Conservation (phyloP, 2,329 filamentous ascomycete species). For the Blastomyces silverae region DNA sequence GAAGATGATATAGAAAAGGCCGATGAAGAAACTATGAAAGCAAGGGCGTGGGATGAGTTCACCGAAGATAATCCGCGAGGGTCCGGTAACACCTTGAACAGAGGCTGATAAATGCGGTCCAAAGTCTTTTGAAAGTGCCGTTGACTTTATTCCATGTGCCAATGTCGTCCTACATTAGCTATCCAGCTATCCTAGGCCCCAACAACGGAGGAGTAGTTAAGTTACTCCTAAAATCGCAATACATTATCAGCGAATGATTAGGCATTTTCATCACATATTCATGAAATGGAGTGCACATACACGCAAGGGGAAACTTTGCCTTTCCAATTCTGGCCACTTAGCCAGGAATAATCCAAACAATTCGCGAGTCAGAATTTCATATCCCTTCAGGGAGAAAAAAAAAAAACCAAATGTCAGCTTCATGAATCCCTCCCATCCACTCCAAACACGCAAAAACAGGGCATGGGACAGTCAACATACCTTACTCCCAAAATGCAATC, state of each 20-base stretch:
- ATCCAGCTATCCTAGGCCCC: not conserved
- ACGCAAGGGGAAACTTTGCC: constrained; percentile 18
- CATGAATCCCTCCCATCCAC: not conserved
- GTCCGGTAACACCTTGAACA: constrained; percentile 46
- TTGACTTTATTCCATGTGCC: not conserved
- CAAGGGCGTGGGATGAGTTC: constrained; percentile 91
- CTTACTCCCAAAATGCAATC: constrained; percentile 32
- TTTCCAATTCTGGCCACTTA: constrained; percentile 23
- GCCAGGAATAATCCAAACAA: constrained; percentile 18
- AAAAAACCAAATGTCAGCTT: not conserved
- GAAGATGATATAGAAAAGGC: constrained; percentile 86
- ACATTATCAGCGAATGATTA: not conserved
- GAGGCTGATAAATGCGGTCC: constrained; percentile 32
- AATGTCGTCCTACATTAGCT: not conserved
- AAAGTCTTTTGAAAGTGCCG: not conserved
- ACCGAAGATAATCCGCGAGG: constrained; percentile 76
- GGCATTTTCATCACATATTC: not conserved
- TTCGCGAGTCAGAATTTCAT: constrained; percentile 21
- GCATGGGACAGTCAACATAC: constrained; percentile 14
- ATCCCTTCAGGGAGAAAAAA: constrained; percentile 16
- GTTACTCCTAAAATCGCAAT: constrained; percentile 8
- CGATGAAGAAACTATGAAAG: constrained; percentile 88
- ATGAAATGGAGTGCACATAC: constrained; percentile 6
- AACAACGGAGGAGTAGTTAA: not conserved
- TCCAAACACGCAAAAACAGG: not conserved